Percentiles rank a stretch among this genome's conserved stretches.
phyloP scores from a whole-genome alignment of 2,329 filamentous ascomycete species.

The Magnaporthales sp. region DNA sequence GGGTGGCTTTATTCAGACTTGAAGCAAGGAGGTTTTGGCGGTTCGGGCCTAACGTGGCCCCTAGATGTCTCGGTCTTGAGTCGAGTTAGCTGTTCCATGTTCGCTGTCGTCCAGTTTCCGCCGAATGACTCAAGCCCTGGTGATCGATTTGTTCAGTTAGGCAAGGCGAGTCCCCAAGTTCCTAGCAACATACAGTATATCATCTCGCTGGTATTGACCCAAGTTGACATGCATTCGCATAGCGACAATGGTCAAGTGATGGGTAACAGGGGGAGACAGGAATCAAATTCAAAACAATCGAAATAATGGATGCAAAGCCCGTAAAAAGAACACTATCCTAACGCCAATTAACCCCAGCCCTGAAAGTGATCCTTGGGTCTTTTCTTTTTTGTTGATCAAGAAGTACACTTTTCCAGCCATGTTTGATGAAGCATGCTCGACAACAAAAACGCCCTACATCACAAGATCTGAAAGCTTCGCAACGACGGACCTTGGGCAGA shows the following conservation, averaged over 20 bases:
- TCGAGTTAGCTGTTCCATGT: not conserved
- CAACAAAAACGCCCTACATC: not conserved
- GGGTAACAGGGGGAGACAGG: not conserved
- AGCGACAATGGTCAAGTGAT: not conserved
- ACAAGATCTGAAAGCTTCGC: not conserved
- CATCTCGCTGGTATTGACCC: not conserved
- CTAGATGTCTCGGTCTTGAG: not conserved
- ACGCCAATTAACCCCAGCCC: conserved; percentile 5
- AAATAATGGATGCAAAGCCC: not conserved
- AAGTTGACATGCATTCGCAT: not conserved
- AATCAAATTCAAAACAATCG: not conserved
- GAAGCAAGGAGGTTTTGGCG: not conserved
- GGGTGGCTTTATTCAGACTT: not conserved
- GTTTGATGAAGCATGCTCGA: not conserved
- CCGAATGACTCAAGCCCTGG: not conserved
- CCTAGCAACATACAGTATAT: not conserved
- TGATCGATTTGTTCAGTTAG: not conserved
- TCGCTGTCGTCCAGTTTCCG: not conserved
- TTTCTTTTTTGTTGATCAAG: not conserved
- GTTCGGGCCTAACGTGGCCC: not conserved
- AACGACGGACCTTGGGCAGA: not conserved
- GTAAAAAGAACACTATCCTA: conserved; percentile 2
- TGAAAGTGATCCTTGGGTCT: not conserved
- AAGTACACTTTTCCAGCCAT: conserved; percentile 2
- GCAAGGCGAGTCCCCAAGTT: not conserved